Evolutionary conservation across 1,139 yeast species (phyloP), one percentile per base, ranked within the genome.

Genomic region (Yamadazyma conglobata): DNA sequence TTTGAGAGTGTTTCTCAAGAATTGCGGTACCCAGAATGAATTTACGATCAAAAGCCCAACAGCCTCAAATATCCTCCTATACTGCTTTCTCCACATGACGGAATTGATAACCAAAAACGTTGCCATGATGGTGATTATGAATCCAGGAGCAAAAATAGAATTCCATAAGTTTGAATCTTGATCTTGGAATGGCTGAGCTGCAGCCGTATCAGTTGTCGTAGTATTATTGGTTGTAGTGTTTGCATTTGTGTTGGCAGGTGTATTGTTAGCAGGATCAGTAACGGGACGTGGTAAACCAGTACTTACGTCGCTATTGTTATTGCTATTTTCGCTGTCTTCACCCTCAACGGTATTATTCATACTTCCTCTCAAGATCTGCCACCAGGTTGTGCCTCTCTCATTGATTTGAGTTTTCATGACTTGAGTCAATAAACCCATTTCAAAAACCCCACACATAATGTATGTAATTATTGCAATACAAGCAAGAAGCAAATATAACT

Each of bases 1-100:
- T 35, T 86, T 70, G 13, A 83, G 57, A 4, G 84, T 79, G 49
- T 87, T 86, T 45, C 96, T 68, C 39, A 79, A 75, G 30, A 87
- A 81, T 53, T 89, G 98, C 0, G 96, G 96, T n/a, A 83, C 44
- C 96, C 96, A 89, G 44, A 75, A 78, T 1, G 95, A 84, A 51
- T 79, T 84, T 19, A 81, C 49, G 1, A 67, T 34, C 2, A 78
- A 39, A 5, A 81, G 51, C 1, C 73, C 59, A 2, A 70, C 33
- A 37, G 73, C 77, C 50, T 87, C 95, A 48, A 79, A 75, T 3
- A 64, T 46, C 14, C 56, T 55, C 33, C 96, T 64, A 26, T 74
- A 58, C 10, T 55, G 57, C 18, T 64, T 62, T 21, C 91, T 77
- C 94, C 94, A 86, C 21, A 74, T 56, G 2, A 71, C 50, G 2